A percentile compares a stretch with the other conserved stretches of the same genome.
These are phyloP conservation scores for Paecilomyces formosus DNA, from an alignment of 2,329 filamentous ascomycete genomes.

Conservation along the genomic window DNA sequence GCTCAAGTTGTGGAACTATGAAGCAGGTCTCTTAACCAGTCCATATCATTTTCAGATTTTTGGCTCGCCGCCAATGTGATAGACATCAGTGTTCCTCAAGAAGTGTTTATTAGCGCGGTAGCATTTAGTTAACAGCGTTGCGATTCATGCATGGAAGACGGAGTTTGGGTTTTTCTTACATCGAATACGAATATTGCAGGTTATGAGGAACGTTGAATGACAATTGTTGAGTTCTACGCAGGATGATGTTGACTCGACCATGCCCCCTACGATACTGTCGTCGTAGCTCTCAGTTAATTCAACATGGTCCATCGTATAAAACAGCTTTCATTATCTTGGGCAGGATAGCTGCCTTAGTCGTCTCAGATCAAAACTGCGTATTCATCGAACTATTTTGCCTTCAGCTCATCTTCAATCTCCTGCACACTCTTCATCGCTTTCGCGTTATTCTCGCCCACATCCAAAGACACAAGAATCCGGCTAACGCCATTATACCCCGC, in stretches of 20 bases:
- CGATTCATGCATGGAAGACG: background rate
- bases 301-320: too few relatives aligned
- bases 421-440: slow-evolving; percentile 58
- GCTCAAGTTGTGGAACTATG: slow-evolving; percentile 52
- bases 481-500: slow-evolving; percentile 87
- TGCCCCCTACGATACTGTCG: too few relatives aligned
- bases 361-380: background rate
- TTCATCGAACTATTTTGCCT: background rate
- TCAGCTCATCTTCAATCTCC: slow-evolving; percentile 50
- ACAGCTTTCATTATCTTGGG: background rate
- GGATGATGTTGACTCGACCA: background rate
- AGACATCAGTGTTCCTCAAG: background rate
- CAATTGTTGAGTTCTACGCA: background rate
- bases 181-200: background rate
- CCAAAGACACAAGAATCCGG: slow-evolving; percentile 73
- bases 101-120: background rate
- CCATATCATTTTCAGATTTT: background rate
- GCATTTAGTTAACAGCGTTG: background rate
- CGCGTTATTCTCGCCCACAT: slow-evolving; percentile 48
- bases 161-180: background rate
- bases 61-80: background rate
- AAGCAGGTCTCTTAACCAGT: slow-evolving; percentile 42
- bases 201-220: background rate
- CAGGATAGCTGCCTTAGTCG: background rate
- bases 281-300: too few relatives aligned